Conservation (phyloP, 106 monocot genomes). For the Alisma plantagoaquatica region DNA sequence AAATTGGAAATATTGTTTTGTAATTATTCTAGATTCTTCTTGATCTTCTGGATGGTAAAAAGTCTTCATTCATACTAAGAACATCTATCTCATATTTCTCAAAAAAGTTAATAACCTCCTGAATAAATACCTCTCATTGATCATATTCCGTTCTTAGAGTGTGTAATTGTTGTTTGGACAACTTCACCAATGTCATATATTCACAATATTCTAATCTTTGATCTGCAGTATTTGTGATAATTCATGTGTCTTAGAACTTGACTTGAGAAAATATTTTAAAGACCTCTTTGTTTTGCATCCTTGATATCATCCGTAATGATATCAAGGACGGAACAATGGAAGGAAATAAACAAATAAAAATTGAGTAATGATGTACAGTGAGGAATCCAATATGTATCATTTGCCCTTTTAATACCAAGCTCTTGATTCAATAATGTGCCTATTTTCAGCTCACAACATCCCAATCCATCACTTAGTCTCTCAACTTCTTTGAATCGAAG, state of each 20-base stretch:
- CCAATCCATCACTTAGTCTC: background rate
- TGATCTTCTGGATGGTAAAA: background rate
- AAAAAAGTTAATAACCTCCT: background rate
- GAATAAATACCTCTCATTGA: background rate
- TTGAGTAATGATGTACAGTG: background rate
- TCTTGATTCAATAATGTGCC: background rate
- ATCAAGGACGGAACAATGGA: background rate
- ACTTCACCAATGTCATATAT: no score
- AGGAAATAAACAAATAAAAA: no score
- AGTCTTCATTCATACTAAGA: background rate
- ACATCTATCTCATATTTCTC: background rate
- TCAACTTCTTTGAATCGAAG: background rate
- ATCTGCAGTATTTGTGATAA: background rate
- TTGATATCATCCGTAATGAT: background rate
- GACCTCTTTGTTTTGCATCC: background rate
- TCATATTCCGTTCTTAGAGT: background rate
- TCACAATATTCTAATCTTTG: background rate
- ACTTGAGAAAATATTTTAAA: background rate
- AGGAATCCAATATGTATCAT: background rate
- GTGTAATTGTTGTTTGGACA: no score
- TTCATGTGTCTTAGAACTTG: background rate
- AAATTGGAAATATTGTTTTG: background rate
- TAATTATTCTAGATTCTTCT: background rate
- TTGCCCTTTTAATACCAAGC: background rate
- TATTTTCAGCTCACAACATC: background rate